Percentiles rank a stretch among this genome's conserved stretches.
Conservation (phyloP, 2,329 filamentous ascomycete species). For the Paradendryphiella salina region DNA sequence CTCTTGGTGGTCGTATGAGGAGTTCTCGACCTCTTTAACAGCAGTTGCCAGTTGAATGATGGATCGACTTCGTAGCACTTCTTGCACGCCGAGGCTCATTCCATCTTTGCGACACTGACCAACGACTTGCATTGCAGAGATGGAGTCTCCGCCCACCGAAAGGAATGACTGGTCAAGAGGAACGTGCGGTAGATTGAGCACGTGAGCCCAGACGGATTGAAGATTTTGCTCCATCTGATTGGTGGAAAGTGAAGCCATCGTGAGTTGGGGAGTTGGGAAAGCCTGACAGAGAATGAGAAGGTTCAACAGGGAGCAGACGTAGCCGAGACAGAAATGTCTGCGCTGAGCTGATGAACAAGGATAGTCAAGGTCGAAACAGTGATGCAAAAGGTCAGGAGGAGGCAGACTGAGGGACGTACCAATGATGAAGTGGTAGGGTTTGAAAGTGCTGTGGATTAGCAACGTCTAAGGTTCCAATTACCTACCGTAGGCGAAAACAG, state of each 20-base stretch:
- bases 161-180: conserved; percentile 46
- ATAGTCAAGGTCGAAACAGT: not conserved
- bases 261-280: conserved; percentile 4
- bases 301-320: not conserved
- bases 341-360: too few species aligned
- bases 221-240: conserved; percentile 25
- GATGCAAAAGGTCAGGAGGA: not conserved
- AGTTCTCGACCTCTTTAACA: conserved; percentile 25
- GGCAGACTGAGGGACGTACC: conserved; percentile 7
- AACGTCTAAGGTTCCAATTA: not conserved
- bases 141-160: conserved; percentile 54
- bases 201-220: conserved; percentile 37
- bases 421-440: conserved; percentile 17
- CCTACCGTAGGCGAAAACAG: not conserved
- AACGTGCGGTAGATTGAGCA: conserved; percentile 38
- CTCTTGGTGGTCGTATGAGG: conserved; percentile 26
- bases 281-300: not conserved
- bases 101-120: conserved; percentile 53
- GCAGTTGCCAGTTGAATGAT: conserved; percentile 42
- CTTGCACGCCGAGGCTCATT: conserved; percentile 53
- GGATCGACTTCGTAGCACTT: conserved; percentile 54
- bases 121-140: conserved; percentile 56
- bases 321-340: too few species aligned
- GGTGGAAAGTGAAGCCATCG: conserved; percentile 10
- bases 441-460: conserved; percentile 1